phyloP scores from a whole-genome alignment of 495 filamentous ascomycete genomes.

The Trichoderma orchidacearum region DNA sequence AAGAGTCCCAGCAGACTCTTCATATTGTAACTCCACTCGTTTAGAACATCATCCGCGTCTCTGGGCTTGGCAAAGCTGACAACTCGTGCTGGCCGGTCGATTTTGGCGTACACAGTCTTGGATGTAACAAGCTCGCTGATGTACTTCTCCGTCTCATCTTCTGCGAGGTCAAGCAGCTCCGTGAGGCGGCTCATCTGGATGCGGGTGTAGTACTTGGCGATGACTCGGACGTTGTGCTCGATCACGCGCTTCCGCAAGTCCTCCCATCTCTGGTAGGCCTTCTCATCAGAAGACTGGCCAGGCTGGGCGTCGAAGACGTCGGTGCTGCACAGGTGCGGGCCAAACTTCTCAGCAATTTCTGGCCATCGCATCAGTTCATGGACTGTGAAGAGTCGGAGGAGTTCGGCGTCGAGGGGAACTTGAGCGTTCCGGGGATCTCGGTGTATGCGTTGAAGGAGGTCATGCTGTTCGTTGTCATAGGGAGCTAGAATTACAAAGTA shows the following conservation, averaged over 20 bases:
- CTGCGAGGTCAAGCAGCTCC: conserved; percentile 75
- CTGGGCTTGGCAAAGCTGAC: conserved; percentile 88
- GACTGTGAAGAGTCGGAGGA: conserved; percentile 87
- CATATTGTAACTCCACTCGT: conserved; percentile 99
- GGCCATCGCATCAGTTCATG: conserved; percentile 98
- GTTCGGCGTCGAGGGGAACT: conserved; percentile 58
- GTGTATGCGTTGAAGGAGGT: conserved; percentile 87
- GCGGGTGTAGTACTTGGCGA: conserved; percentile 97
- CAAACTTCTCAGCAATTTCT: conserved; percentile 72
- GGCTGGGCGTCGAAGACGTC: conserved; percentile 68
- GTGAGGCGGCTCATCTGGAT: conserved; percentile 84
- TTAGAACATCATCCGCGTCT: conserved; percentile 92
- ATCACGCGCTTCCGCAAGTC: conserved; percentile 96
- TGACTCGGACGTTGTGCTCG: conserved; percentile 94
- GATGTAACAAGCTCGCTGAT: conserved; percentile 88
- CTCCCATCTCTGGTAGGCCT: conserved; percentile 73
- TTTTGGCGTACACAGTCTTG: conserved; percentile 96
- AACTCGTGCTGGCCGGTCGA: conserved; percentile 82
- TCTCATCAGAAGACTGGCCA: conserved; percentile 47
- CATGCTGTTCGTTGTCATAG: conserved; percentile 97
- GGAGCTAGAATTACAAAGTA: conserved; percentile 95
- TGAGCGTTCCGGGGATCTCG: conserved; percentile 51
- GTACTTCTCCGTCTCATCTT: conserved; percentile 95
- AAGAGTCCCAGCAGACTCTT: conserved; percentile 85
- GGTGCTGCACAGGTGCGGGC: conserved; percentile 74